phyloP scores from a whole-genome alignment of 805 yeast genomes.

The Saturnispora sanitii region DNA sequence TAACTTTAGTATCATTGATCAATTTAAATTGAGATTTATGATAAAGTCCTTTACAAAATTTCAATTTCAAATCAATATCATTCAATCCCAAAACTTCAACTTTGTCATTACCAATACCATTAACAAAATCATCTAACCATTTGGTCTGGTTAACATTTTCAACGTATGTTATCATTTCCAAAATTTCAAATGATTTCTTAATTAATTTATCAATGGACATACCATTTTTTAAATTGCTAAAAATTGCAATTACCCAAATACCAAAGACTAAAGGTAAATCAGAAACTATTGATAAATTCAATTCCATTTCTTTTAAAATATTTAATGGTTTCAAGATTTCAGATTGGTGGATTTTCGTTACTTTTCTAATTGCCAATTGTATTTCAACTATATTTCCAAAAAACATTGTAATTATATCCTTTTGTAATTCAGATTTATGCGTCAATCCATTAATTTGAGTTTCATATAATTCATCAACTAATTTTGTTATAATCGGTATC shows the following conservation, averaged over 20 bases:
- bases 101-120: conserved; percentile 20
- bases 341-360: conserved; percentile 23
- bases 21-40: conserved; percentile 5
- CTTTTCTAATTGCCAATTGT: conserved; percentile 29
- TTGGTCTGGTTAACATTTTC: conserved; percentile 45
- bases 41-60: conserved; percentile 4
- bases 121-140: conserved; percentile 59
- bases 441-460: conserved; percentile 31
- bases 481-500: conserved; percentile 26
- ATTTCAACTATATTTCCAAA: conserved; percentile 29
- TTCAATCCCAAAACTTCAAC: conserved; percentile 22
- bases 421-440: conserved; percentile 24
- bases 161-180: conserved; percentile 45
- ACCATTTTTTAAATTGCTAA: conserved; percentile 51
- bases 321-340: conserved; percentile 26
- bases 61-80: conserved; percentile 14
- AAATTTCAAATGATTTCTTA: conserved; percentile 42
- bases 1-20: not conserved
- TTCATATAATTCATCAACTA: conserved; percentile 29
- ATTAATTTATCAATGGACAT: conserved; percentile 29
- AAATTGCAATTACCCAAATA: conserved; percentile 49
- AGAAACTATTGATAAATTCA: conserved; percentile 31
- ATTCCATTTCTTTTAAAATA: conserved; percentile 24
- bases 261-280: conserved; percentile 71
- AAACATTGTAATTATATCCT: conserved; percentile 25